Conservation (phyloP, 1,284 basidiomycete genomes). For the Malassezia furfur region DNA sequence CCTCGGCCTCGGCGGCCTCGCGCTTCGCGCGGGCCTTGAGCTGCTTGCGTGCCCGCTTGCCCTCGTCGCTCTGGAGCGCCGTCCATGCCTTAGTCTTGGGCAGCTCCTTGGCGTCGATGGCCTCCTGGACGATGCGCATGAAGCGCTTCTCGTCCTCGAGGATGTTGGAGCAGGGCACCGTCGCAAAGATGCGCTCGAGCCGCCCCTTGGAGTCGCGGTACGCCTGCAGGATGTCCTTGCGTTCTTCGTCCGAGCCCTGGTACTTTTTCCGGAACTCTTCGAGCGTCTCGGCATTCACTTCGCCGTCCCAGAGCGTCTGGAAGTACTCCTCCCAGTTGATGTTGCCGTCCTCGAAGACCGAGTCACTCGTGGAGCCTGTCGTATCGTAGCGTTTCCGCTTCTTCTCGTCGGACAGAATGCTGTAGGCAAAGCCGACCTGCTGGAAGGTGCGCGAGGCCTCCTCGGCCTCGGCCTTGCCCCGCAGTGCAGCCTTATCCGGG, state of each 20-base stretch:
- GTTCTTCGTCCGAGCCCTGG: slow-evolving; percentile 39
- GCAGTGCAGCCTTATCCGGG: slow-evolving; percentile 37
- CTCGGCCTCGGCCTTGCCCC: slow-evolving; percentile 10
- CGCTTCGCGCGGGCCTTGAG: slow-evolving; percentile 26
- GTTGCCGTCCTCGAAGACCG: slow-evolving; percentile 33
- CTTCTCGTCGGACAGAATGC: slow-evolving; percentile 38
- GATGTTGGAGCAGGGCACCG: slow-evolving; percentile 40
- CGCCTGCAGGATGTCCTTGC: slow-evolving; percentile 33
- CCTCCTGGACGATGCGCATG: slow-evolving; percentile 27
- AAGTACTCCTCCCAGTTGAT: slow-evolving; percentile 49
- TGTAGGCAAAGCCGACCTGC: slow-evolving; percentile 44
- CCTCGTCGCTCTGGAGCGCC: slow-evolving; percentile 17
- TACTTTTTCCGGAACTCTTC: slow-evolving; percentile 41
- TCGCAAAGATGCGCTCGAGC: slow-evolving; percentile 32
- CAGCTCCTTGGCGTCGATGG: slow-evolving; percentile 28
- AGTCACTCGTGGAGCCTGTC: slow-evolving; percentile 41
- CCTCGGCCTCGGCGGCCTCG: slow-evolving; percentile 35
- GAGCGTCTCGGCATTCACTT: slow-evolving; percentile 36
- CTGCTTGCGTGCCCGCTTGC: slow-evolving; percentile 22
- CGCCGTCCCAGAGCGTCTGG: slow-evolving; percentile 42
- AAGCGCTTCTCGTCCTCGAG: slow-evolving; percentile 33
- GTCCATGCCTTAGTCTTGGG: slow-evolving; percentile 21
- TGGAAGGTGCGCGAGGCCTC: slow-evolving; percentile 35
- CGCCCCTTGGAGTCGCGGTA: slow-evolving; percentile 32
- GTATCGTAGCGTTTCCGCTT: slow-evolving; percentile 38